Evolutionary conservation across 2,329 filamentous ascomycete genomes (phyloP).

Genomic region (Talaromyces sp.): DNA sequence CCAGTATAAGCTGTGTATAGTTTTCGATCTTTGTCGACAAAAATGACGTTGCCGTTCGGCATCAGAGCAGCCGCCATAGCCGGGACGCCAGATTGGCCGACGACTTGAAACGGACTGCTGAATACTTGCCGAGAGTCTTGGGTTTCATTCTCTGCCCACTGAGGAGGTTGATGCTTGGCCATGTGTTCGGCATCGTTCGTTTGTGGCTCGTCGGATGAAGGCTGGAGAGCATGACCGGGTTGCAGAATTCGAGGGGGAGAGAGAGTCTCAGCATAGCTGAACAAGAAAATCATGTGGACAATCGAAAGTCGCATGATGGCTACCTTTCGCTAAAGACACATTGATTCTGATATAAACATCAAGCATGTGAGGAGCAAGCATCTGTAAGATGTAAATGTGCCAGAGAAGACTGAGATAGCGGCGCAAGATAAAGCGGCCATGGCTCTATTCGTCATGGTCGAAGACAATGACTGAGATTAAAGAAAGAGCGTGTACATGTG

Average conservation of each 20-base stretch:
- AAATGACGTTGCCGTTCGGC: slow-evolving; percentile 57
- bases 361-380: not conserved
- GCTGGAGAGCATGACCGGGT: not conserved
- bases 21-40: slow-evolving; percentile 63
- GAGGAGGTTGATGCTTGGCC: slow-evolving; percentile 17
- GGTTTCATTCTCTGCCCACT: not conserved
- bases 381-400: not conserved
- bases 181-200: slow-evolving; percentile 11
- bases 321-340: not conserved
- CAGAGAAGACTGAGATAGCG: not conserved
- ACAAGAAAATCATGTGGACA: not conserved
- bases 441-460: not conserved
- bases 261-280: not conserved
- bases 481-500: not conserved
- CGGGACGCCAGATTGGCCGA: slow-evolving; percentile 58
- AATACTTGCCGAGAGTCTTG: slow-evolving; percentile 28
- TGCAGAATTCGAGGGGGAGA: not conserved
- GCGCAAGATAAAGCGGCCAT: not conserved
- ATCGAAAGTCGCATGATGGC: not conserved
- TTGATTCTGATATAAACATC: not conserved
- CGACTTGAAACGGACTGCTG: slow-evolving; percentile 45
- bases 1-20: slow-evolving; percentile 55
- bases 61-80: slow-evolving; percentile 61
- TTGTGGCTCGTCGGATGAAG: not conserved
- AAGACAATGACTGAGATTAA: not conserved